Evolutionary conservation across 2,329 filamentous ascomycete genomes (phyloP), one percentile per base, ranked within the genome.

Genomic region (Lecanoromycetidae sp.): DNA sequence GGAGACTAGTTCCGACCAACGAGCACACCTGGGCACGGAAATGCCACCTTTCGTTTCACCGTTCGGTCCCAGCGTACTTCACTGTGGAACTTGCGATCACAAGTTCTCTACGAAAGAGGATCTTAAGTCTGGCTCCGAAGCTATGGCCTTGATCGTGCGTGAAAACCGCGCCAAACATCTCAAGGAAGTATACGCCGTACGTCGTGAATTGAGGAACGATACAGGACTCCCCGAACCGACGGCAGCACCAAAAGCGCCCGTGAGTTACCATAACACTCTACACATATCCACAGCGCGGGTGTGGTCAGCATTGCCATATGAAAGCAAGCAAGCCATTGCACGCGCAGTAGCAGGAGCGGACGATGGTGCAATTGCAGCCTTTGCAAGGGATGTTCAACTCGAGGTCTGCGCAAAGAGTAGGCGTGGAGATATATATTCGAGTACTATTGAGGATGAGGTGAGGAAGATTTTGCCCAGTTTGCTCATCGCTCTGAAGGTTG

Each of bases 141-240:
- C 30, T 8, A 57, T 59, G 45, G 23, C 50, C 25, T 3, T 5
- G 6, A 23, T 17, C 3, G 50, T 60, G 13, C 55, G 55, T 3
- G n/a, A 39, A 4, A 54, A 52, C 2, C 55, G 58, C 34, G 52
- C 56, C 4, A 39, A 56, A 36, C 57, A 61, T 44, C 49, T 60
- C 15, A 51, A 54, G 1, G 35, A 49, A 1, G 51, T 55, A 13
- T 60, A 56, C 26, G 54, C 56, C 9, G 48, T 58, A 26, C 41
- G 40, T 10, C 50, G 44, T 3, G 52, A 52, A 34, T 61, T 60
- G 35, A 54, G 55, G 15, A 44, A 27, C 4, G 30, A 44, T 15
- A 62, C 60, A 3, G 61, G 61, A 1, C 49, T 63, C 9, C 61
- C 61, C 0, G 56, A 58, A 29, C 52, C 51, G 4, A 52, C 54